Percentiles rank a stretch among this genome's conserved stretches.
Conservation (phyloP, 2,329 filamentous ascomycete species). For the Coniosporium tulheliwenetii region DNA sequence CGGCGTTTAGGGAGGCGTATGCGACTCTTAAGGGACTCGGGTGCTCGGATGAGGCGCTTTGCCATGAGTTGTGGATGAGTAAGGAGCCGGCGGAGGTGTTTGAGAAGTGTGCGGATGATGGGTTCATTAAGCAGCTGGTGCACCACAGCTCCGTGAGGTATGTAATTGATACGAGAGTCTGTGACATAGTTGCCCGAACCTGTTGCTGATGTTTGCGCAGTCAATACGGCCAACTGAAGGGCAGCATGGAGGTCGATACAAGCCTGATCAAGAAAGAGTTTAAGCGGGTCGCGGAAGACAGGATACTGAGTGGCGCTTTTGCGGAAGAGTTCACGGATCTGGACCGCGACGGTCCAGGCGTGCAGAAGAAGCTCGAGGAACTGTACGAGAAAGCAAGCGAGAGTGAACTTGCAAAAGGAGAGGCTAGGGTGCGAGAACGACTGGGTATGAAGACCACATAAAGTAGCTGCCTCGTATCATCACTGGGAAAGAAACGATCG, state of each 20-base stretch:
- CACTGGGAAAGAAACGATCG: too few relatives aligned
- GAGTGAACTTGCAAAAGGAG: slow-evolving; percentile 3
- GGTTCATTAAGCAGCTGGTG: too few relatives aligned
- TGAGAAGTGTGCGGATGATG: too few relatives aligned
- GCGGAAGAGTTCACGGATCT: slow-evolving; percentile 4
- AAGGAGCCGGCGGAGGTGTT: too few relatives aligned
- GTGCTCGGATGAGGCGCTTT: too few relatives aligned
- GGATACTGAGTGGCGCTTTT: slow-evolving; percentile 3
- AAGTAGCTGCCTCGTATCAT: not conserved
- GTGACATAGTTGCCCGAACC: too few relatives aligned
- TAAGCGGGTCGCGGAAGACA: slow-evolving; percentile 2
- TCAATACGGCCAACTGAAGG: slow-evolving; percentile 10
- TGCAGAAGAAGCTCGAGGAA: slow-evolving; percentile 3
- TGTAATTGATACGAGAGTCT: not conserved
- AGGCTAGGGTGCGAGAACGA: slow-evolving; percentile 3
- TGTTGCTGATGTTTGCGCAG: slow-evolving; percentile 1
- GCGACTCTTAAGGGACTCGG: too few relatives aligned
- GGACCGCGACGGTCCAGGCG: slow-evolving; percentile 1
- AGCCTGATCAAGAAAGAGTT: slow-evolving; percentile 2
- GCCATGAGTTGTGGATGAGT: too few relatives aligned
- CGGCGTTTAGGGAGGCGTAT: too few relatives aligned
- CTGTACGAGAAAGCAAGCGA: slow-evolving; percentile 3
- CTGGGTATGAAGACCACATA: slow-evolving; percentile 1
- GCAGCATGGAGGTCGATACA: slow-evolving; percentile 4
- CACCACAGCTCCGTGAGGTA: too few relatives aligned